These are phyloP conservation scores for Suhomyces atakaporum DNA, from an alignment of 1,139 yeast genomes.

Conservation along the genomic window DNA sequence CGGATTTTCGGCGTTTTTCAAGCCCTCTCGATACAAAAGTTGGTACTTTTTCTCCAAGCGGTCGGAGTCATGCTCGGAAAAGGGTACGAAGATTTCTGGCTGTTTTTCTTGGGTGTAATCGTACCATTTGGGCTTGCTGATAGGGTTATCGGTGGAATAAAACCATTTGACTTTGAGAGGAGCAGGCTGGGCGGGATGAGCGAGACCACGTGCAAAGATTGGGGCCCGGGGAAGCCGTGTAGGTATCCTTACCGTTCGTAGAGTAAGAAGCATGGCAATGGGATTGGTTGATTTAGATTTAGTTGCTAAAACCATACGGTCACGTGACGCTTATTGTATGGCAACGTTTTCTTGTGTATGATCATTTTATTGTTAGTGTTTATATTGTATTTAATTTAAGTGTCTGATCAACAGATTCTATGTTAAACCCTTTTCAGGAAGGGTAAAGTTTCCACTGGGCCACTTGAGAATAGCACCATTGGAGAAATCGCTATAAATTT, in stretches of 20 bases:
- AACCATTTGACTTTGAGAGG: conserved; percentile 55
- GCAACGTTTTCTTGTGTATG: too few species aligned
- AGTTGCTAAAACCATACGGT: too few species aligned
- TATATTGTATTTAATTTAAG: too few species aligned
- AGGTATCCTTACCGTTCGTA: too few species aligned
- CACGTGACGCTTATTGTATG: too few species aligned
- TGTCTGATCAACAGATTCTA: too few species aligned
- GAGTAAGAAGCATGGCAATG: too few species aligned
- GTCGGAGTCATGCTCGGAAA: conserved; percentile 62
- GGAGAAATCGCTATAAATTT: conserved; percentile 53
- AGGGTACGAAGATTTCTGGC: conserved; percentile 69
- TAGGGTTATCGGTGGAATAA: conserved; percentile 79
- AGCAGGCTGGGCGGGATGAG: background rate
- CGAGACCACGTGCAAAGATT: background rate
- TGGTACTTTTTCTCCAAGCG: conserved; percentile 57
- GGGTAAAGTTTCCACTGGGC: conserved; percentile 56
- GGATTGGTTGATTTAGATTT: too few species aligned
- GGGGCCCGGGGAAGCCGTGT: too few species aligned
- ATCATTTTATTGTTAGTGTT: too few species aligned
- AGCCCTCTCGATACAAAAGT: conserved; percentile 3
- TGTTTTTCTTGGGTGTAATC: conserved; percentile 47
- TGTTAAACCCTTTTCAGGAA: conserved; percentile 26
- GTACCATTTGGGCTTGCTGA: conserved; percentile 63
- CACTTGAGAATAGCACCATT: conserved; percentile 57
- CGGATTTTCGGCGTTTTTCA: background rate